phyloP scores from a whole-genome alignment of 2,329 filamentous ascomycete species.

The Lachnellula subtilissima region DNA sequence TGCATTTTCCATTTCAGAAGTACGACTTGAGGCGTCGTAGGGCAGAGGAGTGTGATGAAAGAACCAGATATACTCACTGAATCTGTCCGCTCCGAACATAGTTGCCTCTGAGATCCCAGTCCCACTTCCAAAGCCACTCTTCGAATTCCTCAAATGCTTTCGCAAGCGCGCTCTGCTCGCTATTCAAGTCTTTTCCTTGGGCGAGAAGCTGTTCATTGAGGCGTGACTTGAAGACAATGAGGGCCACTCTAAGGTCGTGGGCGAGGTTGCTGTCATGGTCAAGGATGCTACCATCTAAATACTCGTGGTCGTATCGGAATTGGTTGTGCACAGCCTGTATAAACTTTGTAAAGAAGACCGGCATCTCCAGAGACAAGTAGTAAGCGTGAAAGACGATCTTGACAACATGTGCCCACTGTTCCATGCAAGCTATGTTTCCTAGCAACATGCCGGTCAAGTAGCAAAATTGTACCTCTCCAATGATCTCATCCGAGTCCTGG shows the following conservation, averaged over 20 bases:
- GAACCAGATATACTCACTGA: slow-evolving; percentile 24
- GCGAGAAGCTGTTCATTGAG: slow-evolving; percentile 44
- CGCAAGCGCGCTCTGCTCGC: slow-evolving; percentile 41
- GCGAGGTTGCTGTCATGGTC: slow-evolving; percentile 30
- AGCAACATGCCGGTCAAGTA: slow-evolving; percentile 54
- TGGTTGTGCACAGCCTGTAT: slow-evolving; percentile 51
- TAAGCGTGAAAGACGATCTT: slow-evolving; percentile 48
- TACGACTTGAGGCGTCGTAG: no score
- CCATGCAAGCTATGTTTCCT: slow-evolving; percentile 53
- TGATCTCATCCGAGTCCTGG: slow-evolving; percentile 39
- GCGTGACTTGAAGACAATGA: slow-evolving; percentile 51
- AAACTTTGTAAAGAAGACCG: slow-evolving; percentile 42
- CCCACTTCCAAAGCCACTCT: slow-evolving; percentile 42
- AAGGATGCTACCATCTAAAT: slow-evolving; percentile 42
- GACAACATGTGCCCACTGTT: slow-evolving; percentile 58
- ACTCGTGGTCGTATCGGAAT: slow-evolving; percentile 47
- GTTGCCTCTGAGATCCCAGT: slow-evolving; percentile 52
- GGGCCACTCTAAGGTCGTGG: slow-evolving; percentile 40
- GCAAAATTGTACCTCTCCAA: slow-evolving; percentile 57
- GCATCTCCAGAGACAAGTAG: slow-evolving; percentile 39
- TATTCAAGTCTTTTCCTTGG: slow-evolving; percentile 32
- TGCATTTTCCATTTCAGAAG: no score
- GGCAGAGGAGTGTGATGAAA: no score
- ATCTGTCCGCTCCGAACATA: slow-evolving; percentile 45
- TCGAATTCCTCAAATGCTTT: slow-evolving; percentile 47